Base-by-base conservation (phyloP, 495 filamentous ascomycete species). In the Rostrohypoxylon terebratum region DNA sequence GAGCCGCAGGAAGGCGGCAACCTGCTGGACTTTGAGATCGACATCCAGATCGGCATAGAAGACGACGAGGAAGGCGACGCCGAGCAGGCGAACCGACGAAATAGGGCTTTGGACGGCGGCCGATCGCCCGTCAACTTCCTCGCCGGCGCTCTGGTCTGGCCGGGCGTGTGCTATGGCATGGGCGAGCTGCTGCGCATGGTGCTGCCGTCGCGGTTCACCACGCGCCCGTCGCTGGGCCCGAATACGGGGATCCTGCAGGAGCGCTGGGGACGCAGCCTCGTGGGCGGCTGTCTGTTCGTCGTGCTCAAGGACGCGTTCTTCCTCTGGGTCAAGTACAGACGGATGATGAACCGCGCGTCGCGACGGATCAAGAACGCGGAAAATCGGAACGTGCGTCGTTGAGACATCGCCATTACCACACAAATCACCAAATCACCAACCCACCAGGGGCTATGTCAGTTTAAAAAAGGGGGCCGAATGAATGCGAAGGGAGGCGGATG, bases 281-380 rank as follows among this genome's bases (percentile, higher is more conserved):
- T 92, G 5, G 93, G 93, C 11, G 93, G 93, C 0, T 95, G 92
- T 77, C 82, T 93, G 48, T 94, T 92, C 70, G 89, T 94, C 50
- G 87, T 94, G 20, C 76, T 94, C 6, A 92, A 91, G 72, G 93
- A 97, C 78, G 90, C 88, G 4, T 80, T 94, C 59, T 81, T 89
- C 69, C 83, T 96, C 6, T 96, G 93, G 77, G 88, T 88, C 54
- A 88, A 91, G 72, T 94, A 92, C 83, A 87, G 87, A 75, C 81
- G 89, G 70, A 93, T 91, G 36, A 87, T 90, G 79, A 88, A 88
- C 59, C 89, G 91, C 80, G 81, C 85, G 55, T 84, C 87, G 50
- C 83, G 93, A 77, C 87, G 84, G 77, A 85, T 96, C 28, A 73
- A 90, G 76, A 90, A 94, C 74, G 79, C 81, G 1, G 75, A 79